Evolutionary conservation across 129 eudicot genomes (phyloP), one percentile per base, ranked within the genome.

Genomic region (Artemisia argyi): DNA sequence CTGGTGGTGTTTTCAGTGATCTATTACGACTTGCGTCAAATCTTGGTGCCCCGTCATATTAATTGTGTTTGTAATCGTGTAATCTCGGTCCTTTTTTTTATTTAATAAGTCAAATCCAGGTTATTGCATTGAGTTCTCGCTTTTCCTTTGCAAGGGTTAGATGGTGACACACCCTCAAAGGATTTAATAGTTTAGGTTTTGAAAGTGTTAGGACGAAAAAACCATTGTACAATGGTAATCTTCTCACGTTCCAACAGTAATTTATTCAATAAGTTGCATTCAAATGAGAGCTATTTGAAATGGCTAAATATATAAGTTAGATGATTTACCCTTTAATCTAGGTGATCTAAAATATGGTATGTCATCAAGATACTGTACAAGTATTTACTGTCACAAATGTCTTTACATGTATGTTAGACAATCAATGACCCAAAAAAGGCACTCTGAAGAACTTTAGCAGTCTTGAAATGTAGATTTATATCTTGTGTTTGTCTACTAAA

Each of bases 1-100:
- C 99, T 30, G 99, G 99, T 2, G 99, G 99, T 69, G 88, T 95
- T 61, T 95, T 95, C 71, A 88, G 97, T 13, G 99, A 95, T 81
- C 85, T 95, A 5, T 78, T 95, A 79, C 91, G 97, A 11, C 96
- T 95, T 70, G 96, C 99, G 42, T 88, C 96, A 4, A 88, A 95
- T 76, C 97, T 95, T 26, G 99, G 99, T 56, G 99, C 99, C 56
- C 97, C 99, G 11, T 95, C 99, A 65, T 94, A 60, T 26, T 73
- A 64, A 42, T 52, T 71, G 16, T 64, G 11, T 39, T 64, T 69
- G 73, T 68, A 69, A 67, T 69, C 14, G 16, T 26, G 32, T 48
- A 42, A 20, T 1, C 63, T 46, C 44, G 12, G 24, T 69, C 52
- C 46, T 68, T 70, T 35, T 48, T 12, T 14, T 3, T 57, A 6